phyloP scores from a whole-genome alignment of 257 asterid species.

The Schizonepeta tenuifolia region DNA sequence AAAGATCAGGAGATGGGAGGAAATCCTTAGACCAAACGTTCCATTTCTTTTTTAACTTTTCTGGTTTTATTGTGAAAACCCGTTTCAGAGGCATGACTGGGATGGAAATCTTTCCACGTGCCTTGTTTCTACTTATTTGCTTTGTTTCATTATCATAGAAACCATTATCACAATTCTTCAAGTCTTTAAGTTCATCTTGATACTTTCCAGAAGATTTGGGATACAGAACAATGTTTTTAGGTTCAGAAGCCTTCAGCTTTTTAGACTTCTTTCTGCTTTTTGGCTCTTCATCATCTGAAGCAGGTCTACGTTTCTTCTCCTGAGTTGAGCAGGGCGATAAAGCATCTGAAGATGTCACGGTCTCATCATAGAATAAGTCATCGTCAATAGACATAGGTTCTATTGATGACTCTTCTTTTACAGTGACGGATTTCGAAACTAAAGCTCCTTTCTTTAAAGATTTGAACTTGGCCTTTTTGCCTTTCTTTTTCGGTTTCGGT shows the following conservation, averaged over 20 bases:
- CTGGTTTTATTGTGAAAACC: slow-evolving; percentile 72
- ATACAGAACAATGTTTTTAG: slow-evolving; percentile 38
- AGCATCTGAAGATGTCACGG: slow-evolving; percentile 59
- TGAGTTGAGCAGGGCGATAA: slow-evolving; percentile 60
- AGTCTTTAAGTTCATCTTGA: slow-evolving; percentile 55
- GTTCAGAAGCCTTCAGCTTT: slow-evolving; percentile 61
- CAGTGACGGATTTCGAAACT: slow-evolving; percentile 55
- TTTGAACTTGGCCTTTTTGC: slow-evolving; percentile 87
- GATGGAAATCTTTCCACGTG: slow-evolving; percentile 71
- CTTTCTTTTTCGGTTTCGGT: slow-evolving; percentile 80
- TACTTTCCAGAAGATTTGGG: slow-evolving; percentile 54
- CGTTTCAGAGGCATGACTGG: slow-evolving; percentile 70
- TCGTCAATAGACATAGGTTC: slow-evolving; percentile 71
- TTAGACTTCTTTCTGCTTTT: slow-evolving; percentile 67
- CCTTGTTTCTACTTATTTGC: slow-evolving; percentile 61
- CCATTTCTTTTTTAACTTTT: slow-evolving; percentile 76
- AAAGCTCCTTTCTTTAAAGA: slow-evolving; percentile 89
- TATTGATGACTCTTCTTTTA: slow-evolving; percentile 63
- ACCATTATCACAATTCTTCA: slow-evolving; percentile 51
- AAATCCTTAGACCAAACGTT: slow-evolving; percentile 63
- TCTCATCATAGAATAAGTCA: slow-evolving; percentile 59
- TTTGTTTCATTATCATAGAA: slow-evolving; percentile 56
- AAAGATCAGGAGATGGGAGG: slow-evolving; percentile 72
- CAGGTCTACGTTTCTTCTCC: slow-evolving; percentile 66
- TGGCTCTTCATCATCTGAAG: slow-evolving; percentile 59